Base-by-base conservation (phyloP, 1,139 yeast species). In the Candida labiduridarum region DNA sequence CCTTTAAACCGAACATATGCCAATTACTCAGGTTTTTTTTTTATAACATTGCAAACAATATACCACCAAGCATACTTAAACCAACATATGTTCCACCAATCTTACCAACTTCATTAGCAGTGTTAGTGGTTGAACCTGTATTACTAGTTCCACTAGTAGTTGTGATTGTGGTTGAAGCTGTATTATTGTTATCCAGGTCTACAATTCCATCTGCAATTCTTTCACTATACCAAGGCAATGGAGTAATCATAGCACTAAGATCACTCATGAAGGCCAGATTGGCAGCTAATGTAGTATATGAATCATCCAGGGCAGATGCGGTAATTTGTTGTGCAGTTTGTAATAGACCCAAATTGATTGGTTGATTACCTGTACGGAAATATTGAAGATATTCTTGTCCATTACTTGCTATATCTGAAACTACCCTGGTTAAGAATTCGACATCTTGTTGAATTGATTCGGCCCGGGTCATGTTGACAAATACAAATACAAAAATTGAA, bases 211-310 rank as follows among this genome's bases (percentile, higher is more conserved):
- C 58, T 2, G 58, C 58, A 19, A 62, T 45, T 53, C 67, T 55
- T 19, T 45, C 43, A 11, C 48, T 52, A 49, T 61, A 63, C 78
- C 79, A 73, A 16, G 75, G 76, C 53, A 74, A 66, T 34, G 63
- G 56, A 27, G 72, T 64, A 27, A 73, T 77, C 53, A 63, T 68
- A 4, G 59, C 48, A 47, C 62, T 65, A 44, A 73, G 53, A 16
- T 64, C 55, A 14, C 18, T 16, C 45, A 50, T 47, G 12, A 53
- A 30, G 12, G 15, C 49, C 41, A 35, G 42, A 47, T 63, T 57
- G 30, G 63, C 60, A 52, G 71, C 60, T 50, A 72, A 55, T 12
- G 78, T 70, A 38, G 77, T 72, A 59, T 72, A 63, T 6, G 65
- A 60, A 54, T 71, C 72, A 56, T 72, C 75, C 56, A 69, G 68